Evolutionary conservation across 257 asterid genomes (phyloP), one percentile per base, ranked within the genome.

Genomic region (Solanum ossicruentum): DNA sequence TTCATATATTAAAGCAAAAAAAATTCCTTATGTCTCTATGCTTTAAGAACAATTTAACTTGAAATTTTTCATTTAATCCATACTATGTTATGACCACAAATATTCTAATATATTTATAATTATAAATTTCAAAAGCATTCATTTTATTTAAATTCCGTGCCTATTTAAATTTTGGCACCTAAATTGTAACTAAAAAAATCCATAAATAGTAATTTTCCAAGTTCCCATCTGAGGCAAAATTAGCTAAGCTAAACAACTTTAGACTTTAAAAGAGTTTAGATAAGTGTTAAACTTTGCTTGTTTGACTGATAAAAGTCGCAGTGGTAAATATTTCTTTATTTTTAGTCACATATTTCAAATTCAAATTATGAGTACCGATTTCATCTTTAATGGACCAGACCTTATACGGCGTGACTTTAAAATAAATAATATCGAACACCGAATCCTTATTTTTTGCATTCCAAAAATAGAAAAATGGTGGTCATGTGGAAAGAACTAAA

Each of bases 391-490:
- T 17, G 3, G 2, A 1, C 8, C 2, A 2, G 2, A 0, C 8
- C 8, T 16, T 67, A 16, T 8, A 0, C 1, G 4, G 26, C 1
- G n/a, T n/a, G n/a, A n/a, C n/a, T n/a, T n/a, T n/a, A n/a, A n/a
- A n/a, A 0, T 13, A 15, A 58, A n/a, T n/a, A 66, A 17, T 66
- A 8, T 0, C 21, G 15, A 28, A 28, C 2, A 28, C 8, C 8
- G 21, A 20, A 66, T 26, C 57, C 41, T 12, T 45, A 9, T 43
- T 79, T 80, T 69, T 54, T 55, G 80, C 75, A 58, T 88, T 70
- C 90, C 79, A 80, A 69, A 70, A 65, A 56, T 88, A 56, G 90
- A 39, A 88, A 70, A 85, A 84, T 56, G 43, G 20, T 84, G 75
- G 63, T 84, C 43, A 71, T 77, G 81, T 60, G 47, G 18, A 78